These are phyloP conservation scores for Zangia roseola DNA, from an alignment of 768 basidiomycete genomes.

Conservation along the genomic window DNA sequence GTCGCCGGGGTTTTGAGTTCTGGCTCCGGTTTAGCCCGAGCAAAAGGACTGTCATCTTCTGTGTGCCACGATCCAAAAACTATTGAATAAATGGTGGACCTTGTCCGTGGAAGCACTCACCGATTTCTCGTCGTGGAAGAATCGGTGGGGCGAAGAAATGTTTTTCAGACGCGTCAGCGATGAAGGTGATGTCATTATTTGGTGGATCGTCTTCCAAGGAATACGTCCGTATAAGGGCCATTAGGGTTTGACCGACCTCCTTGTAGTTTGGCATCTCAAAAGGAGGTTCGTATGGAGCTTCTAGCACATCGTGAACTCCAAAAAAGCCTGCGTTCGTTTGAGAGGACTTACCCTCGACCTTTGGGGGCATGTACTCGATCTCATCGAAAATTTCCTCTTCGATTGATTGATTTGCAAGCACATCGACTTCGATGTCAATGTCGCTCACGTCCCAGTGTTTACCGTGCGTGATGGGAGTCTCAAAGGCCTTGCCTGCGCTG, in stretches of 20 bases:
- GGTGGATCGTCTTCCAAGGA: conserved; percentile 33
- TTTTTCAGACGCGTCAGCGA: conserved; percentile 14
- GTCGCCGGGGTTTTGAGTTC: conserved; percentile 8
- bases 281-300: conserved; percentile 41
- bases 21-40: conserved; percentile 7
- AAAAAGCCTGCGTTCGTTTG: background rate
- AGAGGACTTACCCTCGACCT: conserved; percentile 42
- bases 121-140: conserved; percentile 22
- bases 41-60: conserved; percentile 33
- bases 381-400: conserved; percentile 42
- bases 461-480: conserved; percentile 66
- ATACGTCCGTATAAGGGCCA: conserved; percentile 36
- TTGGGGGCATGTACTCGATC: conserved; percentile 57
- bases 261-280: conserved; percentile 53
- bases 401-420: conserved; percentile 20
- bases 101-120: conserved; percentile 12
- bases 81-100: background rate
- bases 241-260: conserved; percentile 37
- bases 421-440: conserved; percentile 36
- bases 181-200: conserved; percentile 19
- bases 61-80: background rate
- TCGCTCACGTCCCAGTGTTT: conserved; percentile 80
- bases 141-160: conserved; percentile 20
- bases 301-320: conserved; percentile 24
- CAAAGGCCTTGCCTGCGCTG: conserved; percentile 49